phyloP scores from a whole-genome alignment of 768 basidiomycete genomes.

The Suillus decipiens region DNA sequence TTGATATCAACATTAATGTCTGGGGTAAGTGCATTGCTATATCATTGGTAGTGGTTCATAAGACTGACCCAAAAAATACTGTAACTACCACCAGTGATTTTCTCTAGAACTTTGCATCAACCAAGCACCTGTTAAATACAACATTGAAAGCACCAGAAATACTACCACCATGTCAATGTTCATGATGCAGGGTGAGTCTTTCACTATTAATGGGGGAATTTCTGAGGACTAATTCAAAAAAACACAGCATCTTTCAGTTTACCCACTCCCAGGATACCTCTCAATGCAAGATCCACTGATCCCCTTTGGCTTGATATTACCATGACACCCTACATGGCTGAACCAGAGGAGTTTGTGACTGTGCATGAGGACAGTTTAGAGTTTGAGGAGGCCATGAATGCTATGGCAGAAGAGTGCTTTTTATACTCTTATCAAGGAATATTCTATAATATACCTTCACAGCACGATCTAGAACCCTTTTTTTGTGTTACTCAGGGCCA shows the following conservation, averaged over 20 bases:
- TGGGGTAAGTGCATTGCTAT: not conserved
- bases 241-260: not conserved
- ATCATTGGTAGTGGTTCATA: not conserved
- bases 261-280: slow-evolving; percentile 2
- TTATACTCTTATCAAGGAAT: not conserved
- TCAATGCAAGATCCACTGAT: not conserved
- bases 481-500: not conserved
- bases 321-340: not conserved
- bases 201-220: too few relatives aligned
- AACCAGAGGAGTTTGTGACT: not conserved
- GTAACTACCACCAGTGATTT: not conserved
- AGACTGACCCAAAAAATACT: not conserved
- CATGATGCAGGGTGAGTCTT: not conserved
- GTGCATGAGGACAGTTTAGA: not conserved
- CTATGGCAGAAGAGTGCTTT: not conserved
- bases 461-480: not conserved
- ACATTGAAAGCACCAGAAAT: too few relatives aligned
- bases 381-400: not conserved
- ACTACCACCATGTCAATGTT: too few relatives aligned
- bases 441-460: not conserved
- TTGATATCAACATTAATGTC: too few relatives aligned
- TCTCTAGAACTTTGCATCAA: not conserved
- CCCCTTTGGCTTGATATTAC: not conserved
- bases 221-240: not conserved
- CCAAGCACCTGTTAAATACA: not conserved